Evolutionary conservation across 176 grass and related monocot genomes (phyloP).

Genomic region (Carex littledalei): DNA sequence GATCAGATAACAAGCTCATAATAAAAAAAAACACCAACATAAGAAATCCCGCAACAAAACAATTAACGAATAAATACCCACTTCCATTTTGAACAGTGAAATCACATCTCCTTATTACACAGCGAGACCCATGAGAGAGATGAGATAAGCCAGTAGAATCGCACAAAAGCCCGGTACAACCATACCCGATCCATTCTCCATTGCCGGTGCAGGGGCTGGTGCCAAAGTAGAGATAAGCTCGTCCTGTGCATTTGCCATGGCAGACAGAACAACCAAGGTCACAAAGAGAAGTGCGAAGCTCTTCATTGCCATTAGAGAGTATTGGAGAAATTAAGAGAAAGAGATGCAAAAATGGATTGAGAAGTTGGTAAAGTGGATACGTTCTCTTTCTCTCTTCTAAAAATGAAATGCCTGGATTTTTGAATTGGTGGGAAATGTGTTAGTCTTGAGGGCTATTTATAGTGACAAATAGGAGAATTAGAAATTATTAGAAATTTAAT

Average conservation of each 20-base stretch:
- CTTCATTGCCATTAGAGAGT: constrained; percentile 35
- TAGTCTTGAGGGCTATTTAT: constrained; percentile 29
- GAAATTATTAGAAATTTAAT: constrained; percentile 12
- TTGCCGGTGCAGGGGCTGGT: constrained; percentile 25
- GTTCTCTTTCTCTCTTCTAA: constrained; percentile 26
- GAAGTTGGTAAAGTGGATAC: background rate
- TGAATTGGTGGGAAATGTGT: background rate
- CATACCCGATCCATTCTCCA: constrained; percentile 15
- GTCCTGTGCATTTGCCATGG: background rate
- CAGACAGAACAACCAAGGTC: background rate
- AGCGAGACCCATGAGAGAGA: constrained; percentile 46
- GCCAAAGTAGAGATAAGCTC: constrained; percentile 26
- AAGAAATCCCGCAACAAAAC: constrained; percentile 16
- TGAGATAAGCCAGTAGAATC: constrained; percentile 27
- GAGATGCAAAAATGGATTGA: constrained; percentile 2
- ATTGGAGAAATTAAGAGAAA: constrained; percentile 15
- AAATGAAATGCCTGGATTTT: background rate
- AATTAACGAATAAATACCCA: constrained; percentile 21
- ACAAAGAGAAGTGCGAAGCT: constrained; percentile 28
- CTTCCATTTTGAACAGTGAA: constrained; percentile 27
- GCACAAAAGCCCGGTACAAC: constrained; percentile 37
- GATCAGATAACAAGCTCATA: background rate
- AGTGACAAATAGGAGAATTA: background rate
- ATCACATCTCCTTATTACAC: constrained; percentile 29
- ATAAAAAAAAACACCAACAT: constrained; percentile 1